Evolutionary conservation across 2,329 filamentous ascomycete species (phyloP), one percentile per base, ranked within the genome.

Genomic region (Claviceps pazoutovae): DNA sequence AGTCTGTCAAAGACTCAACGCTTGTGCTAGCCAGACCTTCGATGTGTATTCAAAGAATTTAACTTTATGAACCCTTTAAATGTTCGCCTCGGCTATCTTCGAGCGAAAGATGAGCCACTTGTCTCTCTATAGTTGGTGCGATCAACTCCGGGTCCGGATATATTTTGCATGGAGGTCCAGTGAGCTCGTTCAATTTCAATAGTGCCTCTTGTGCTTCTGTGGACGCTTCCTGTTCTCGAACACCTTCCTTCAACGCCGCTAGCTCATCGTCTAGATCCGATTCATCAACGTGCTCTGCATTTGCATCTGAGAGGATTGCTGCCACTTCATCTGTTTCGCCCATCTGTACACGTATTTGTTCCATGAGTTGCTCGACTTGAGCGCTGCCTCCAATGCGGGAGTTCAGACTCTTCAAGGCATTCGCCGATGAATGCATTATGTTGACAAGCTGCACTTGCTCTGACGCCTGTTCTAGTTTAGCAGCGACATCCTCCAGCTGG

Each of bases 261-360:
- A 97, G 75, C 70, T 96, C 91, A 54, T 91, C 86, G 58, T 96
- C 89, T 51, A 97, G 80, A 64, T 94, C 90, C 19, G 63, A 75
- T 62, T 95, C 90, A 64, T 95, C 88, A 36, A 95, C 73, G 1
- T 65, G 66, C 42, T 60, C 63, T 14, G 68, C 71, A 13, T 70
- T 74, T 5, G 62, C 59, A 58, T 93, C 88, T 50, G 82, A 81
- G 56, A 97, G 76, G 42, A 91, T 83, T 51, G 76, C 79, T 30
- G 82, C 80, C 21, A 97, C 79, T 69, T 97, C 91, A 62, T 96
- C 89, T 23, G 84, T 82, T 59, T 84, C 81, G 49, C 71, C 76
- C 80, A 93, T 93, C 69, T 94, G 83, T 59, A 90, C 84, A 50
- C 85, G 78, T 61, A 95, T 69, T 48, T 76, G 75, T 58, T 88